Evolutionary conservation across 176 grass and related monocot species (phyloP), one percentile per base, ranked within the genome.

Genomic region (Ampelocalamus luodianensis): DNA sequence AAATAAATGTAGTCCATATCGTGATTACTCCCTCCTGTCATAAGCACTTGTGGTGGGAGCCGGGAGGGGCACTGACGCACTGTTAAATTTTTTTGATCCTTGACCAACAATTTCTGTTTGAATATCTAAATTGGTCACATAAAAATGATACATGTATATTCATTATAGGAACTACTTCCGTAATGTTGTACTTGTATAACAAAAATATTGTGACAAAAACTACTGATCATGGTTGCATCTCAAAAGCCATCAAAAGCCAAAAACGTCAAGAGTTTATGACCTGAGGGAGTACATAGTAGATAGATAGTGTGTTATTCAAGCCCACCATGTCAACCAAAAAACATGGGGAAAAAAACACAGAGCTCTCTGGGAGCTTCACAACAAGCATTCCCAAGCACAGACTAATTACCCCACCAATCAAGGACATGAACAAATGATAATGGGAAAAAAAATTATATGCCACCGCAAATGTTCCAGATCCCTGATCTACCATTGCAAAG

Each of bases 1-100:
- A 73, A 56, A 59, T 43, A 85, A 86, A 59, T 36, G 37, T n/a
- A 63, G 11, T 20, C 23, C 23, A 85, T 65, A 8, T n/a, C 56
- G 4, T 17, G 37, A 38, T 16, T 36, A 68, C 8, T 49, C 20
- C 63, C 51, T 77, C 26, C 6, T 46, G 23, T 10, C 18, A 46
- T 40, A 17, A 69, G 69, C 5, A 56, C 32, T 69, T n/a, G 20
- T 1, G 10, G 24, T 23, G 11, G 24, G 5, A 69, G 43, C 12
- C 17, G 9, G 2, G 42, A 29, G 29, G 29, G 29, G 29, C 29
- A 29, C 29, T 29, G 29, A 1, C 1, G 29, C 29, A 29, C 29
- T 29, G 29, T 1, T 29, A 29, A 29, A 29, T 1, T 29, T 1
- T 1, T 29, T 29, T 29, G 29, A 29, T 29, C 29, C 29, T 29